Conservation (phyloP, 192 early-diverging fungal species). For the Coemansia pectinata region DNA sequence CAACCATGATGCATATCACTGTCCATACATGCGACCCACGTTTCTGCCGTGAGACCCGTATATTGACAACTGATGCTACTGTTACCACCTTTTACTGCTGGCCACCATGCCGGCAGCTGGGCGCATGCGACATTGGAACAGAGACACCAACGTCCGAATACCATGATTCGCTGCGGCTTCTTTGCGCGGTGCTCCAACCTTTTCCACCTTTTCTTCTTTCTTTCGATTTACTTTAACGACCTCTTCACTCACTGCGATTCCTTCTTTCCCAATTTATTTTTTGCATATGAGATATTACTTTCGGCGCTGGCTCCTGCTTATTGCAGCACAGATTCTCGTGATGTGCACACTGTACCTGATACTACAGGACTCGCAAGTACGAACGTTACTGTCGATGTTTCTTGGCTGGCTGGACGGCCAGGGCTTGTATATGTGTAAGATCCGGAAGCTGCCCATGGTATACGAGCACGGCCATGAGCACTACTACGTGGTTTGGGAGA, state of each 20-base stretch:
- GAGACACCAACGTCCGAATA: too few relatives aligned
- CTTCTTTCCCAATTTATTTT: neutral
- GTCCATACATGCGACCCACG: neutral
- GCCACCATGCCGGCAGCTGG: too few relatives aligned
- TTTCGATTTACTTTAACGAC: neutral
- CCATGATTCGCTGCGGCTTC: neutral
- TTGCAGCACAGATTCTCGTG: neutral
- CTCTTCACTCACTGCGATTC: neutral
- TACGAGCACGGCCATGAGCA: constrained; percentile 44
- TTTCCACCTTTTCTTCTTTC: neutral
- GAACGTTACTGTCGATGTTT: constrained; percentile 11
- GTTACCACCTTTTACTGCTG: too few relatives aligned
- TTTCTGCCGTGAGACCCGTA: neutral
- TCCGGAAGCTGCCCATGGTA: constrained; percentile 38
- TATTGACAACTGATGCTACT: neutral
- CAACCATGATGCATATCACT: too few relatives aligned
- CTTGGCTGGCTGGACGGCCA: constrained; percentile 25
- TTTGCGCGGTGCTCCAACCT: neutral
- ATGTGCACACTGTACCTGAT: constrained; percentile 16
- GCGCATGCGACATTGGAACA: neutral
- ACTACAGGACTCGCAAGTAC: constrained; percentile 13
- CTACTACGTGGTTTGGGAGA: constrained; percentile 55
- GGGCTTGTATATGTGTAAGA: constrained; percentile 29
- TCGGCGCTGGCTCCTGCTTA: constrained; percentile 33
- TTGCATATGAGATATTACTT: constrained; percentile 24